Evolutionary conservation across 805 yeast genomes (phyloP).

Genomic region (Teunomyces panamensis): DNA sequence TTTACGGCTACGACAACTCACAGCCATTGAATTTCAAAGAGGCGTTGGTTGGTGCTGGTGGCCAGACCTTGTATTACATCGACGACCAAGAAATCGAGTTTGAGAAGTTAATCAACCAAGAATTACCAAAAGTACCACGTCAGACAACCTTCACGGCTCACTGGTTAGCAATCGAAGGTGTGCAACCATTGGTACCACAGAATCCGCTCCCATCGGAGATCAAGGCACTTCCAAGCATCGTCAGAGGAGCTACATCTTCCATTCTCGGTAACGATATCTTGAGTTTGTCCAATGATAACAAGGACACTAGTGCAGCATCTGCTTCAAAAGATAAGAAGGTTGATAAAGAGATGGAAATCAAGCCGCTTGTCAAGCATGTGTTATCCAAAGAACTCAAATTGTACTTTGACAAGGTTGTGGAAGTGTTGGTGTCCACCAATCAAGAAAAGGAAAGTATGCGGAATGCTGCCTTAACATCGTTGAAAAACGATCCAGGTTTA

Average conservation of each 20-base stretch:
- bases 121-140: slow-evolving; percentile 93
- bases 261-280: slow-evolving; percentile 39
- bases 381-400: slow-evolving; percentile 90
- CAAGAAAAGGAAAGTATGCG: slow-evolving; percentile 56
- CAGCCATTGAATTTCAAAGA: slow-evolving; percentile 78
- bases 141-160: slow-evolving; percentile 90
- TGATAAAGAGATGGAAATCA: slow-evolving; percentile 58
- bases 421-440: slow-evolving; percentile 63
- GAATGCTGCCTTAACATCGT: slow-evolving; percentile 78
- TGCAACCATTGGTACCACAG: slow-evolving; percentile 96
- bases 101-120: slow-evolving; percentile 89
- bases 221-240: slow-evolving; percentile 68
- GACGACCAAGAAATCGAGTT: slow-evolving; percentile 93
- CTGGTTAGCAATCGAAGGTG: slow-evolving; percentile 98
- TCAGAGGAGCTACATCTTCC: slow-evolving; percentile 75
- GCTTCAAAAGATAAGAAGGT: slow-evolving; percentile 19
- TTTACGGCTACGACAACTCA: slow-evolving; percentile 79
- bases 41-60: slow-evolving; percentile 79
- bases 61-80: slow-evolving; percentile 88
- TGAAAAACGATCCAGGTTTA: slow-evolving; percentile 89
- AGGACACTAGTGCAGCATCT: slow-evolving; percentile 40
- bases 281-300: slow-evolving; percentile 30
- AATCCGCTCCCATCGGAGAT: slow-evolving; percentile 85
- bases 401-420: slow-evolving; percentile 86
- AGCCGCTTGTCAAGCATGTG: slow-evolving; percentile 93